A percentile compares a stretch with the other conserved stretches of the same genome.
Conservation (phyloP, 306 rosid genomes). For the Nissolia schottii region DNA sequence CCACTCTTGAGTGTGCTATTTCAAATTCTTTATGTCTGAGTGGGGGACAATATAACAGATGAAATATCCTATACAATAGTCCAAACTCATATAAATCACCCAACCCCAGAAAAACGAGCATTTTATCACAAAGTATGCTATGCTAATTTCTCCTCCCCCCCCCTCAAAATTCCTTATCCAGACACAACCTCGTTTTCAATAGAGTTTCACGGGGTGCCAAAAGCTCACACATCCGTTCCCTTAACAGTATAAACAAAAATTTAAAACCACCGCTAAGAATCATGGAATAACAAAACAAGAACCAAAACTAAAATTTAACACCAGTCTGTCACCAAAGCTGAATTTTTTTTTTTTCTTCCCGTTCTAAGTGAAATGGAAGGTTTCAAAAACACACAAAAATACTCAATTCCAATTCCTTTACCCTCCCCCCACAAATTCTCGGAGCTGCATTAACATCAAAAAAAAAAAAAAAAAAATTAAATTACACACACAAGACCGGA, state of each 20-base stretch:
- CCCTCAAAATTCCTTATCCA: not conserved
- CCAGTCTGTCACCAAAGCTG: not conserved
- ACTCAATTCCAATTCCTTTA: not conserved
- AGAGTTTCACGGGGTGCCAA: not conserved
- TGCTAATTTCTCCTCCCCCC: not conserved
- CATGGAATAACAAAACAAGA: not conserved
- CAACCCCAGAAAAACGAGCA: not conserved
- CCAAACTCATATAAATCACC: not conserved
- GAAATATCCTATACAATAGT: not conserved
- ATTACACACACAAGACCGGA: conserved; percentile 40
- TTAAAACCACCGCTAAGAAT: not conserved
- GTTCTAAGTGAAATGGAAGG: not conserved
- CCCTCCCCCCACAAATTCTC: conserved; percentile 22
- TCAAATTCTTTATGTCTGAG: not conserved
- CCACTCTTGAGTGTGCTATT: not conserved
- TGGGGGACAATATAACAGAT: not conserved
- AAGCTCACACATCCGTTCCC: not conserved
- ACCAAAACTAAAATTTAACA: conserved; percentile 13
- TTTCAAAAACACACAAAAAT: not conserved
- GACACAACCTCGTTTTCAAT: not conserved
- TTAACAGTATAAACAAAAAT: no score
- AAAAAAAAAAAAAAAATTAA: not conserved
- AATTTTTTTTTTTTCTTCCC: not conserved
- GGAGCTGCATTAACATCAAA: conserved; percentile 1
- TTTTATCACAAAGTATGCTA: not conserved